Evolutionary conservation across 208 protist genomes (phyloP).

Genomic region (Leishmania major): DNA sequence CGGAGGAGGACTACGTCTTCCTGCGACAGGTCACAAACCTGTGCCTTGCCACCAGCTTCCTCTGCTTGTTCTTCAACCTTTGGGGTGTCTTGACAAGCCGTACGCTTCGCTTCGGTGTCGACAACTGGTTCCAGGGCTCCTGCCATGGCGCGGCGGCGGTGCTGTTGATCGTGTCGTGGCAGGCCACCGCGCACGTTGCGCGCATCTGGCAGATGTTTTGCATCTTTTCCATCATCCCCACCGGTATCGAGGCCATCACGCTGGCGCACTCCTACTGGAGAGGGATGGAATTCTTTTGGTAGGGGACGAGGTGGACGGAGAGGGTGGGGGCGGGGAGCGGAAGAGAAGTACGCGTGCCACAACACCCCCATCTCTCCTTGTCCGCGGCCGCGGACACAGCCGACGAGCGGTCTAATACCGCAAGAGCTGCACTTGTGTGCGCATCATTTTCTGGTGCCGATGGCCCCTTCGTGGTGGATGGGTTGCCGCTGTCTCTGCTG

Average conservation of each 20-base stretch:
- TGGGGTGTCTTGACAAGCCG: conserved; percentile 65
- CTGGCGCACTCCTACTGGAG: conserved; percentile 49
- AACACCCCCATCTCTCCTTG: not conserved
- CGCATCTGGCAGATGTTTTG: conserved; percentile 78
- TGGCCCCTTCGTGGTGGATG: not conserved
- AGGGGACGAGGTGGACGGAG: not conserved
- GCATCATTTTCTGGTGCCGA: not conserved
- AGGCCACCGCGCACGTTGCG: conserved; percentile 41
- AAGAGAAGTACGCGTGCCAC: not conserved
- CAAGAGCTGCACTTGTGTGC: not conserved
- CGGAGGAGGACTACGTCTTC: conserved; percentile 44
- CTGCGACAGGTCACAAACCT: conserved; percentile 41
- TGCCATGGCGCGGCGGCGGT: conserved; percentile 56
- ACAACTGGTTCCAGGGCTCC: conserved; percentile 61
- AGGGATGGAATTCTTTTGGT: conserved; percentile 54
- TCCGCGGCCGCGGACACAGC: not conserved
- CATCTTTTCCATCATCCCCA: conserved; percentile 72
- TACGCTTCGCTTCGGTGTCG: conserved; percentile 59
- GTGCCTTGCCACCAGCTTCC: conserved; percentile 50
- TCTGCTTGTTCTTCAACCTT: conserved; percentile 50
- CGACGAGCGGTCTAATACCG: not conserved
- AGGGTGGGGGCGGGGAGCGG: not conserved
- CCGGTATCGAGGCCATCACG: conserved; percentile 52
- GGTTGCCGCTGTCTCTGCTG: not conserved
- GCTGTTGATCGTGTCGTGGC: conserved; percentile 60